Percentiles rank a stretch among this genome's conserved stretches.
phyloP scores from a whole-genome alignment of 2,329 filamentous ascomycete species.

The Massarina eburnea region DNA sequence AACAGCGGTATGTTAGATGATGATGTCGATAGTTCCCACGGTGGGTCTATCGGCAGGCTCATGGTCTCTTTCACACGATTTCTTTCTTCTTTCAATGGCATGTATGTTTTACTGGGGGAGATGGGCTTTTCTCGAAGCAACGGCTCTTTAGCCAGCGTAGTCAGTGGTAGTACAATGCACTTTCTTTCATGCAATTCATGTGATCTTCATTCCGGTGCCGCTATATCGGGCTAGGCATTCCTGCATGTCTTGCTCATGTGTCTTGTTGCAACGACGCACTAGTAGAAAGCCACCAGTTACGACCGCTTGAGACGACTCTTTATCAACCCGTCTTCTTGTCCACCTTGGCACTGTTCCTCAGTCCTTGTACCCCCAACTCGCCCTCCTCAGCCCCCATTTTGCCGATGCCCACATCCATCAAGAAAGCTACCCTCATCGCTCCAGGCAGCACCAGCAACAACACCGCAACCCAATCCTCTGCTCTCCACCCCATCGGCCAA shows the following conservation, averaged over 20 bases:
- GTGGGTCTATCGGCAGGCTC: too few species aligned
- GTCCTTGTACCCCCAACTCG: too few species aligned
- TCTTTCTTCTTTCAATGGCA: too few species aligned
- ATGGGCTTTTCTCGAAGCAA: too few species aligned
- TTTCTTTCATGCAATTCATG: not conserved
- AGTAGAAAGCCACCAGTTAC: too few species aligned
- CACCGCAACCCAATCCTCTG: conserved; percentile 44
- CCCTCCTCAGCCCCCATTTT: conserved; percentile 14
- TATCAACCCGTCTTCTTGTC: not conserved
- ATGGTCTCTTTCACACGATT: too few species aligned
- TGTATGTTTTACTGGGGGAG: too few species aligned
- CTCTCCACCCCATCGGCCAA: conserved; percentile 33
- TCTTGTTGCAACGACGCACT: too few species aligned
- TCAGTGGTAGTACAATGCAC: not conserved
- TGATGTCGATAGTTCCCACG: too few species aligned
- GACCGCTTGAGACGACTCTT: too few species aligned
- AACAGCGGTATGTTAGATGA: too few species aligned
- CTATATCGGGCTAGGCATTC: not conserved
- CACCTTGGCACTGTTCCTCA: not conserved
- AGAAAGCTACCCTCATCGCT: conserved; percentile 38
- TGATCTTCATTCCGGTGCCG: not conserved
- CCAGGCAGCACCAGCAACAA: conserved; percentile 35
- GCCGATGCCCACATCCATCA: conserved; percentile 38
- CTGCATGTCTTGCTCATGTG: not conserved
- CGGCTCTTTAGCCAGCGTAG: too few species aligned